Percentiles rank a stretch among this genome's conserved stretches.
Evolutionary conservation across 2,329 filamentous ascomycete genomes (phyloP).

Genomic region (Colletotrichum lini): DNA sequence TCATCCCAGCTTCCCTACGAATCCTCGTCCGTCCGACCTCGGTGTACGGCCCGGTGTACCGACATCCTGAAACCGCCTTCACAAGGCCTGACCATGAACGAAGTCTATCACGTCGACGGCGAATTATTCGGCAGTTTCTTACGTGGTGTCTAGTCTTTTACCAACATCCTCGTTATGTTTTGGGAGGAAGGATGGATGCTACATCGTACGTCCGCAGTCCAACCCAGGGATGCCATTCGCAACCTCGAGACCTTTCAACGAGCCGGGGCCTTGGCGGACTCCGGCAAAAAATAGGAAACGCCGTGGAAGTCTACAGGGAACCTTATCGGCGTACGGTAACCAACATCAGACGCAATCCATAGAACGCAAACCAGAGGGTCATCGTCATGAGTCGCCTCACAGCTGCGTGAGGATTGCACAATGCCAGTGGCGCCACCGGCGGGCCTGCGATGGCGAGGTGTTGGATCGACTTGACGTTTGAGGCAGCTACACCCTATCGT

Average conservation of each 20-base stretch:
- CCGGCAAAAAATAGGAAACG: constrained; percentile 27
- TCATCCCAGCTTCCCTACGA: constrained; percentile 5
- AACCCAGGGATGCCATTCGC: constrained; percentile 52
- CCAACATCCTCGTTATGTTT: constrained; percentile 59
- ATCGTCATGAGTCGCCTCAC: neutral
- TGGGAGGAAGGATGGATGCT: constrained; percentile 59
- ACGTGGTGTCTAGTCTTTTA: constrained; percentile 46
- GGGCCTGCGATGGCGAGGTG: neutral
- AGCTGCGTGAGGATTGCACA: neutral
- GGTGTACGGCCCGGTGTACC: neutral
- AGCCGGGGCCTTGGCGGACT: too few relatives aligned
- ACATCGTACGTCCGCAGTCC: constrained; percentile 49
- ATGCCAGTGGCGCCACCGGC: neutral
- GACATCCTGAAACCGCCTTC: constrained; percentile 12
- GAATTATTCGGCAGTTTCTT: constrained; percentile 49
- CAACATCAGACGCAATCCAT: constrained; percentile 15
- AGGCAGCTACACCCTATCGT: constrained; percentile 3
- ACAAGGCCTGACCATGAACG: constrained; percentile 50
- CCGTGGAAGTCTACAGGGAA: constrained; percentile 14
- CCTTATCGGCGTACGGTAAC: constrained; percentile 15
- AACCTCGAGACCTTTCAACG: too few relatives aligned
- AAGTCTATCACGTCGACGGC: constrained; percentile 56
- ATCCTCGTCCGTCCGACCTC: neutral
- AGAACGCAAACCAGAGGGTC: constrained; percentile 17
- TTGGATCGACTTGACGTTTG: neutral